Evolutionary conservation across 805 yeast genomes (phyloP).

Genomic region (Kuraishia hungarica): DNA sequence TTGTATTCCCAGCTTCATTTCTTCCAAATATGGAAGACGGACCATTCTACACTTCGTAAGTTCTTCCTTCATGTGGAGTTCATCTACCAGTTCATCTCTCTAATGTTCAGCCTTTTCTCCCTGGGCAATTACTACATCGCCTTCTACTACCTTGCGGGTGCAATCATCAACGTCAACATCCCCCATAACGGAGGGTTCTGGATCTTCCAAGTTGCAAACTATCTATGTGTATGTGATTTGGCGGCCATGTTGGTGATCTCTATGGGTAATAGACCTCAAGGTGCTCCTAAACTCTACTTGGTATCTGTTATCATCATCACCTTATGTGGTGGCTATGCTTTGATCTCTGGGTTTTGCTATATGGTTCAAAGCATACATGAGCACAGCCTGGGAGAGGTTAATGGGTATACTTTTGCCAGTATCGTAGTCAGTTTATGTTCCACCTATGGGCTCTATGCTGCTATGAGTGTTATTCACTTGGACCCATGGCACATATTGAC

Average conservation of each 20-base stretch:
- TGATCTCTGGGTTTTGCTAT: slow-evolving; percentile 76
- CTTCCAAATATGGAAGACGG: slow-evolving; percentile 81
- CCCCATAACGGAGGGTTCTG: slow-evolving; percentile 73
- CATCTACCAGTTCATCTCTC: slow-evolving; percentile 71
- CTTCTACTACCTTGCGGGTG: slow-evolving; percentile 87
- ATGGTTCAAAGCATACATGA: slow-evolving; percentile 48
- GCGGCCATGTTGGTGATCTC: slow-evolving; percentile 88
- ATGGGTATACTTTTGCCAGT: slow-evolving; percentile 49
- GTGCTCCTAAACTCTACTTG: slow-evolving; percentile 75
- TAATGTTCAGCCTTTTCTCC: slow-evolving; percentile 87
- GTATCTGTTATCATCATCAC: slow-evolving; percentile 65
- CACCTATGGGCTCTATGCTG: slow-evolving; percentile 81
- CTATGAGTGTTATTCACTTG: slow-evolving; percentile 76
- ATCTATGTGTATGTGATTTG: slow-evolving; percentile 71
- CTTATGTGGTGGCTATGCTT: slow-evolving; percentile 72
- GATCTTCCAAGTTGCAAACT: slow-evolving; percentile 79
- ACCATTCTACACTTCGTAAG: slow-evolving; percentile 77
- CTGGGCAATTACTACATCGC: slow-evolving; percentile 88
- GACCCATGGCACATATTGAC: slow-evolving; percentile 97
- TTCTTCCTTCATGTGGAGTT: slow-evolving; percentile 80
- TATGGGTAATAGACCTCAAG: slow-evolving; percentile 97
- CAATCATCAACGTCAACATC: slow-evolving; percentile 46
- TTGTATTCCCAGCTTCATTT: slow-evolving; percentile 81
- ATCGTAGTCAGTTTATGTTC: slow-evolving; percentile 80
- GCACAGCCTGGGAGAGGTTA: slow-evolving; percentile 26